Conservation (phyloP, 2,329 filamentous ascomycete species). For the Epicoccum nigrum region DNA sequence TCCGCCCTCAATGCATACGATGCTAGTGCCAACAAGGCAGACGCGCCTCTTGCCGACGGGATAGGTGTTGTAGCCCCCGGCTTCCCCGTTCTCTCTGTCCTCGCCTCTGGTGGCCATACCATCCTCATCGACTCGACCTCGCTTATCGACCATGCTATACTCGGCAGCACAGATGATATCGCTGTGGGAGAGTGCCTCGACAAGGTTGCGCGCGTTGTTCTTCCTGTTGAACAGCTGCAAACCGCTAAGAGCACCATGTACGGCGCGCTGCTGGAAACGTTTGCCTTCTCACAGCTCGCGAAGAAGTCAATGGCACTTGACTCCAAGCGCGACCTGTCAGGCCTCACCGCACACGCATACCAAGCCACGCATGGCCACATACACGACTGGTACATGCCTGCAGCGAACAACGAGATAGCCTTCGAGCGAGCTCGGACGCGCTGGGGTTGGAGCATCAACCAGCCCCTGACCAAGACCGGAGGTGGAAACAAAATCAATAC, state of each 20-base stretch:
- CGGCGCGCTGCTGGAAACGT: constrained; percentile 77
- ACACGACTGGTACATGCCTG: constrained; percentile 63
- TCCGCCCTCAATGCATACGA: constrained; percentile 59
- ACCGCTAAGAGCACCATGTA: constrained; percentile 73
- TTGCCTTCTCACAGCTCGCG: constrained; percentile 63
- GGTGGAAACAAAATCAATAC: constrained; percentile 41
- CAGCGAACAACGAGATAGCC: constrained; percentile 64
- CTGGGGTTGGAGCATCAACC: constrained; percentile 72
- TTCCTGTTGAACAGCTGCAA: constrained; percentile 67
- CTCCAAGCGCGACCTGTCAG: background rate
- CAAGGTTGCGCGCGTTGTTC: constrained; percentile 78
- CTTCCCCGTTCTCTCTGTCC: constrained; percentile 86
- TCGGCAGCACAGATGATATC: constrained; percentile 77
- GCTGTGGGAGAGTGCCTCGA: constrained; percentile 92
- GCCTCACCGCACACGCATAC: constrained; percentile 31
- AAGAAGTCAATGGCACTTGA: background rate
- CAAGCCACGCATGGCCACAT: constrained; percentile 15
- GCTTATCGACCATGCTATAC: constrained; percentile 71
- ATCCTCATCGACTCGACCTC: constrained; percentile 77
- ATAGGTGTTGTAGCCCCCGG: constrained; percentile 50
- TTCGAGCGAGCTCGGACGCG: constrained; percentile 53
- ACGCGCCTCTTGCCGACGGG: constrained; percentile 9
- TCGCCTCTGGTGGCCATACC: constrained; percentile 92
- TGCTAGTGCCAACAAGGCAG: background rate
- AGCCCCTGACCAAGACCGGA: constrained; percentile 65